These are phyloP conservation scores for Wallacemonas sp. DNA, from an alignment of 208 protist species.

Conservation along the genomic window DNA sequence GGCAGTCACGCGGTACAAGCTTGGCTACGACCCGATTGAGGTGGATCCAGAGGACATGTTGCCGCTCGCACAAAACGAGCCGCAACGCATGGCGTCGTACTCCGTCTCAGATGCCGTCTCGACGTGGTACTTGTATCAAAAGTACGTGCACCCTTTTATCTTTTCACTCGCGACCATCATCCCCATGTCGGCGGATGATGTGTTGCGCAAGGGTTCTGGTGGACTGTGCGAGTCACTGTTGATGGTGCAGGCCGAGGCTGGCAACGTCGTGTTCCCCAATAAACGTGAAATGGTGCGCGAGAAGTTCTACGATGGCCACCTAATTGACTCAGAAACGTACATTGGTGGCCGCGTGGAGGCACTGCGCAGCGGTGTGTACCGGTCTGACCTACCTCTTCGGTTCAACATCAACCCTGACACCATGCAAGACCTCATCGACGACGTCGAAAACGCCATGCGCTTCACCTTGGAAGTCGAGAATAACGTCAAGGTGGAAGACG, in stretches of 20 bases:
- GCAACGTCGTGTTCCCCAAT: conserved; percentile 99
- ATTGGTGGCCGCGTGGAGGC: conserved; percentile 97
- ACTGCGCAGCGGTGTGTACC: conserved; percentile 96
- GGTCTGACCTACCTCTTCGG: conserved; percentile 94
- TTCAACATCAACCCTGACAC: conserved; percentile 94
- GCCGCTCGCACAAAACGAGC: conserved; percentile 93
- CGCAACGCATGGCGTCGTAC: conserved; percentile 98
- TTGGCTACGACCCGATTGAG: conserved; percentile 99
- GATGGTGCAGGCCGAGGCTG: conserved; percentile 97
- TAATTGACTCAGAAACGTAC: conserved; percentile 99
- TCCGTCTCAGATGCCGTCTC: conserved; percentile 99
- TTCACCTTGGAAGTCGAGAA: conserved; percentile 93
- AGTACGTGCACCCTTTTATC: conserved; percentile 99
- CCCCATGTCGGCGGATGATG: conserved; percentile 98
- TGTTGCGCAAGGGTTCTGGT: conserved; percentile 98
- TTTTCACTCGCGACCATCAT: conserved; percentile 99
- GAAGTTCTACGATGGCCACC: conserved; percentile 96
- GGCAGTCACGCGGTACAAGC: conserved; percentile 98
- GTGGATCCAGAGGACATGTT: conserved; percentile 99
- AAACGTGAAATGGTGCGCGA: conserved; percentile 94
- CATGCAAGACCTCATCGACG: conserved; percentile 94
- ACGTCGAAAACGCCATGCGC: conserved; percentile 91
- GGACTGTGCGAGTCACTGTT: conserved; percentile 99
- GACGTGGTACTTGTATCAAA: conserved; percentile 99
- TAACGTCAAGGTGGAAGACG: conserved; percentile 78